These are phyloP conservation scores for Suhomyces guaymorum DNA, from an alignment of 1,139 yeast genomes.

Conservation along the genomic window DNA sequence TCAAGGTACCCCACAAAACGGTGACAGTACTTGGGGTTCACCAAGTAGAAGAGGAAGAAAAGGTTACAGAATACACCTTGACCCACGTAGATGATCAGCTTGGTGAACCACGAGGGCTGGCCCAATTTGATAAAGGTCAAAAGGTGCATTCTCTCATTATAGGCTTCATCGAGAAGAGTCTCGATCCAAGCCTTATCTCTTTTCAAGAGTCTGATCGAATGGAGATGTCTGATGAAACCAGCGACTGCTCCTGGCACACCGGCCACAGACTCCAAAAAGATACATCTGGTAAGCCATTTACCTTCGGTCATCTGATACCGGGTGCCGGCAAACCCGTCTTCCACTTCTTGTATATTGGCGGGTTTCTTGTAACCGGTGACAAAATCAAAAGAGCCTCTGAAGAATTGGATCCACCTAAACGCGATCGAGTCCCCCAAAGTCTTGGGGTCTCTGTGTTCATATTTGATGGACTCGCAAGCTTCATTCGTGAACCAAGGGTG, in stretches of 20 bases:
- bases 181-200: constrained; percentile 80
- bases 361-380: constrained; percentile 69
- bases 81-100: constrained; percentile 57
- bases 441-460: constrained; percentile 55
- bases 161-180: constrained; percentile 73
- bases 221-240: constrained; percentile 65
- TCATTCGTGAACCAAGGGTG: constrained; percentile 53
- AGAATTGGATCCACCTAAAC: constrained; percentile 41
- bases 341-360: constrained; percentile 25
- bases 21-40: constrained; percentile 67
- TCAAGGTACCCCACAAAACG: constrained; percentile 78
- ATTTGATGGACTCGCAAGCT: constrained; percentile 49
- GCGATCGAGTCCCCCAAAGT: constrained; percentile 56
- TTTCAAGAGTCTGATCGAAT: constrained; percentile 57
- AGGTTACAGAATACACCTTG: constrained; percentile 73
- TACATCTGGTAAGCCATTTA: constrained; percentile 68
- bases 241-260: constrained; percentile 84
- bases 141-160: constrained; percentile 77
- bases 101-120: constrained; percentile 62
- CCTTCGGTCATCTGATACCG: constrained; percentile 59
- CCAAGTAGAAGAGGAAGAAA: constrained; percentile 61
- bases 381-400: constrained; percentile 57
- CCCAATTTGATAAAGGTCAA: constrained; percentile 68
- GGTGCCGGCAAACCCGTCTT: constrained; percentile 42
- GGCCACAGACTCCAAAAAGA: constrained; percentile 72